phyloP scores from a whole-genome alignment of 176 grass and related monocot genomes.

The Aegilops longissima region DNA sequence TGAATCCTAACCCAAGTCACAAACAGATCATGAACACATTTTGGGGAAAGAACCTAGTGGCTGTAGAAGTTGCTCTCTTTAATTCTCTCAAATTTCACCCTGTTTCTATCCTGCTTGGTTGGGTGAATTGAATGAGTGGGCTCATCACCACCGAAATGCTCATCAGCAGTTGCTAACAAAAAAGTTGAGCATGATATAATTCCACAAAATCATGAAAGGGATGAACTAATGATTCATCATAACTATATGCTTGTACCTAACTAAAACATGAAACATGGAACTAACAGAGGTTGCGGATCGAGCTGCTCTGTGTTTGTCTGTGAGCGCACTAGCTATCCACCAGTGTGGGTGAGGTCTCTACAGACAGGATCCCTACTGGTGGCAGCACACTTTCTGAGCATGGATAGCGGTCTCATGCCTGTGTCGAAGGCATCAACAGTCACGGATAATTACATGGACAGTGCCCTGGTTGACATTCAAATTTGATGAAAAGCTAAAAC shows the following conservation, averaged over 20 bases:
- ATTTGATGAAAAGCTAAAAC: background rate
- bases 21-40: background rate
- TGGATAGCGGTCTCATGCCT: background rate
- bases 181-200: background rate
- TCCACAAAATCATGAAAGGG: background rate
- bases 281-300: background rate
- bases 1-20: background rate
- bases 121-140: background rate
- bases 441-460: background rate
- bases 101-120: background rate
- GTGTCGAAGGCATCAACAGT: background rate
- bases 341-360: background rate
- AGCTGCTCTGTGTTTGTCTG: background rate
- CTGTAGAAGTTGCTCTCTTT: background rate
- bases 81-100: background rate
- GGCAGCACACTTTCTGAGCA: background rate
- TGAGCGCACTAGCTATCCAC: background rate
- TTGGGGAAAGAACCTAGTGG: background rate
- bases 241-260: background rate
- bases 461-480: background rate
- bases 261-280: background rate
- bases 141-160: background rate
- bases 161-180: background rate
- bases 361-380: background rate
- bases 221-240: background rate